These are phyloP conservation scores for Umbelopsis isabellina DNA, from an alignment of 192 early-diverging fungal species.

Conservation along the genomic window DNA sequence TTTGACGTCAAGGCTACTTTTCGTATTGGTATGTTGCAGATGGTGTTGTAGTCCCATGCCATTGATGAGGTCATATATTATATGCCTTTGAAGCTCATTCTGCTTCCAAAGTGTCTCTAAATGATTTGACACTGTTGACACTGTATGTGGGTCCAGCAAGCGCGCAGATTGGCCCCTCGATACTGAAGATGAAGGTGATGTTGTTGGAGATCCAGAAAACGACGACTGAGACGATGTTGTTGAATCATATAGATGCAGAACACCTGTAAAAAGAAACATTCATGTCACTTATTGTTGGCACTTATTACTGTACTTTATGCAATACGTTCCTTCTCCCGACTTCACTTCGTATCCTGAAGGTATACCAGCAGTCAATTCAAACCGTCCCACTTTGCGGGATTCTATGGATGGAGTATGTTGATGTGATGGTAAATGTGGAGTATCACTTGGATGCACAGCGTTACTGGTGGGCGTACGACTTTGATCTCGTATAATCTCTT, in stretches of 20 bases:
- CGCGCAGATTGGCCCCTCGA: constrained; percentile 38
- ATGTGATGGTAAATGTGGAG: not conserved
- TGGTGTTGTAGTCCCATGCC: not conserved
- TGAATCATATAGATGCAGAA: constrained; percentile 18
- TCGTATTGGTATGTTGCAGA: not conserved
- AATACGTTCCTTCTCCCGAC: not conserved
- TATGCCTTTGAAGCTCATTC: constrained; percentile 42
- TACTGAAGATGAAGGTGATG: constrained; percentile 47
- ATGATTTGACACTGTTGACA: constrained; percentile 34
- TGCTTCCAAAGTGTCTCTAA: constrained; percentile 44
- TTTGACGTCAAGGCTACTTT: not conserved
- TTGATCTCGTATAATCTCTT: not conserved
- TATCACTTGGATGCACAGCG: not conserved
- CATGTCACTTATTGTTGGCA: not conserved
- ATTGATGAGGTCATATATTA: constrained; percentile 34
- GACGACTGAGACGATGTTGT: constrained; percentile 36
- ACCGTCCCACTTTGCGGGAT: constrained; percentile 40
- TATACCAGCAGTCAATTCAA: constrained; percentile 36
- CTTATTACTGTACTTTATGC: not conserved
- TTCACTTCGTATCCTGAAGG: not conserved
- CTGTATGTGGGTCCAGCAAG: constrained; percentile 27
- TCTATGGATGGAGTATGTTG: constrained; percentile 13
- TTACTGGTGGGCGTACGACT: not conserved
- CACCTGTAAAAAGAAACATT: not conserved
- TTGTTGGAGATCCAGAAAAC: constrained; percentile 34